phyloP scores from a whole-genome alignment of 768 basidiomycete genomes.

The Trametes cubensis region DNA sequence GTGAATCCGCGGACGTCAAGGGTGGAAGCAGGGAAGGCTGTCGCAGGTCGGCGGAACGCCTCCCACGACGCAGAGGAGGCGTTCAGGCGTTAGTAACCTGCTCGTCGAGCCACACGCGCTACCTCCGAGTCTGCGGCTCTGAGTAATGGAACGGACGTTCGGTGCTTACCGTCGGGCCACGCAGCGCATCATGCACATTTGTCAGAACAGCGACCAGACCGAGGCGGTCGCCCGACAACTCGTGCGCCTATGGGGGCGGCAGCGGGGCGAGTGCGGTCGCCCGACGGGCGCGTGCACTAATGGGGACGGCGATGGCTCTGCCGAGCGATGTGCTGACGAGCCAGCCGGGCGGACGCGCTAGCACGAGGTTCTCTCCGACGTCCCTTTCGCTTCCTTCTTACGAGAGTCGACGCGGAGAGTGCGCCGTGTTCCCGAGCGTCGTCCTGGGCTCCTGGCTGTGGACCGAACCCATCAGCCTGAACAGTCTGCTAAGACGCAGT shows the following conservation, averaged over 20 bases:
- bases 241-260: too few relatives aligned
- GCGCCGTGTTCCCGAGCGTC: background rate
- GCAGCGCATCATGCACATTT: slow-evolving; percentile 1
- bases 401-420: background rate
- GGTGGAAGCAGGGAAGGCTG: too few relatives aligned
- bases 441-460: background rate
- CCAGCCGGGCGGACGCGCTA: background rate
- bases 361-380: slow-evolving; percentile 6
- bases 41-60: background rate
- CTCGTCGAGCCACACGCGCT: background rate
- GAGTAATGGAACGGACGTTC: background rate
- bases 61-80: background rate
- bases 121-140: background rate
- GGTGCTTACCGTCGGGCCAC: background rate
- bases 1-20: background rate
- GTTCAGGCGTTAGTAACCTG: background rate
- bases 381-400: background rate
- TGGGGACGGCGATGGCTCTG: background rate
- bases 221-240: background rate
- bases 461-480: background rate
- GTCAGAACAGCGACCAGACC: background rate
- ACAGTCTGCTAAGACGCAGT: background rate
- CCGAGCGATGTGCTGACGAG: background rate
- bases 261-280: too few relatives aligned
- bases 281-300: background rate